Conservation (phyloP, 1,139 yeast species). For the Pneumocystis jirovecii region DNA sequence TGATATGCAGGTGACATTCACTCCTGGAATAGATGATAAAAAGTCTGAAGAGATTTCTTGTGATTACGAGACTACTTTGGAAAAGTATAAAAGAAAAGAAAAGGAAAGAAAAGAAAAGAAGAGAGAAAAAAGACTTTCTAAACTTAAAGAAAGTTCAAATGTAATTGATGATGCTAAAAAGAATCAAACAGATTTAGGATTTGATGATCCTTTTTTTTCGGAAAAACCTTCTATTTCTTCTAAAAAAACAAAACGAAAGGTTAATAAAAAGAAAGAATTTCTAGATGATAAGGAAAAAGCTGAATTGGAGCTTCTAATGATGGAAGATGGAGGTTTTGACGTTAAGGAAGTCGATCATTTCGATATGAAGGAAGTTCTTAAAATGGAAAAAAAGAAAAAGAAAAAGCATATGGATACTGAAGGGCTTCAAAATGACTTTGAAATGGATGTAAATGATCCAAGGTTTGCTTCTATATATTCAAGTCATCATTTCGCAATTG, state of each 20-base stretch:
- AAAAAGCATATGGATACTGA: conserved; percentile 28
- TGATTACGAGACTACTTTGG: conserved; percentile 59
- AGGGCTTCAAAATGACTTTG: conserved; percentile 25
- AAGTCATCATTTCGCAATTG: conserved; percentile 80
- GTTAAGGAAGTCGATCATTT: conserved; percentile 40
- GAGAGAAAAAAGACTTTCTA: conserved; percentile 38
- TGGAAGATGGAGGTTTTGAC: conserved; percentile 44
- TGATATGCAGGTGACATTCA: conserved; percentile 91
- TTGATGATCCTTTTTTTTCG: conserved; percentile 19
- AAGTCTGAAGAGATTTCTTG: conserved; percentile 34
- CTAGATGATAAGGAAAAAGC: conserved; percentile 15
- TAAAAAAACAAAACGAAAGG: conserved; percentile 25
- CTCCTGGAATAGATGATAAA: conserved; percentile 60
- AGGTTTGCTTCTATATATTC: conserved; percentile 83
- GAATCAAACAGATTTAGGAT: conserved; percentile 16
- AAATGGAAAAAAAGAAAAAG: conserved; percentile 38
- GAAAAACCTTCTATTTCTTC: conserved; percentile 18
- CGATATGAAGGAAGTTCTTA: conserved; percentile 41
- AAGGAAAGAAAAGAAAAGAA: conserved; percentile 80
- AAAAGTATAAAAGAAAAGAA: conserved; percentile 71
- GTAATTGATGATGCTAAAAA: conserved; percentile 18
- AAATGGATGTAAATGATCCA: conserved; percentile 64
- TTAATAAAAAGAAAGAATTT: conserved; percentile 10
- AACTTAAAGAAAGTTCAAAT: conserved; percentile 16
- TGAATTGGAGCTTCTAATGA: conserved; percentile 35